Percentiles rank a stretch among this genome's conserved stretches.
Conservation (phyloP, 2,329 filamentous ascomycete genomes). For the Colletotrichum tropicicola region DNA sequence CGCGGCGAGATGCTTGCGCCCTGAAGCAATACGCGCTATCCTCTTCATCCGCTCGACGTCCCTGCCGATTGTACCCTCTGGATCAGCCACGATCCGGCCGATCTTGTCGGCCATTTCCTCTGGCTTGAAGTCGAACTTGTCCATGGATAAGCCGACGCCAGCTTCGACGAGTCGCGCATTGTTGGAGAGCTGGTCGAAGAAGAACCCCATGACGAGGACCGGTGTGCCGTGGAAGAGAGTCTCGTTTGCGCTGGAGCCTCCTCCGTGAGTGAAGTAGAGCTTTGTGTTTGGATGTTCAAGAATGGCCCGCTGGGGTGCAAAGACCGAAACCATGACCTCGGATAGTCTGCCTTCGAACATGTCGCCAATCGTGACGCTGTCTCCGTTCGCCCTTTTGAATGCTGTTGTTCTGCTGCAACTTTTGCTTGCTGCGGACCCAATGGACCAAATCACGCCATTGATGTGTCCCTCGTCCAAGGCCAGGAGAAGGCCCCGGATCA, state of each 20-base stretch:
- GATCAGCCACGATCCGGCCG: conserved; percentile 38
- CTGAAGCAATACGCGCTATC: conserved; percentile 46
- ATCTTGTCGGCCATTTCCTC: conserved; percentile 41
- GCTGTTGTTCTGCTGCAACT: neutral
- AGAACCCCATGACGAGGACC: conserved; percentile 46
- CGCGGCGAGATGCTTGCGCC: conserved; percentile 47
- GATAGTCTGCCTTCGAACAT: conserved; percentile 41
- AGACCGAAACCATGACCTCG: conserved; percentile 41
- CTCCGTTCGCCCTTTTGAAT: neutral
- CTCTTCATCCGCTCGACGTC: conserved; percentile 47
- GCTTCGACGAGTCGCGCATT: conserved; percentile 42
- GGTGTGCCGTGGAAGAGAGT: conserved; percentile 48
- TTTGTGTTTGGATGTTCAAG: conserved; percentile 42
- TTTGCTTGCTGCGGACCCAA: neutral
- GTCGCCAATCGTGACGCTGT: conserved; percentile 25
- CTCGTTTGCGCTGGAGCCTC: conserved; percentile 51
- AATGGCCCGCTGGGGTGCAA: conserved; percentile 51
- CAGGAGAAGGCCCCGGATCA: conserved; percentile 40
- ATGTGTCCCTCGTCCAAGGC: conserved; percentile 30
- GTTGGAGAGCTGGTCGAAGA: conserved; percentile 52
- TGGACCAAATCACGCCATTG: conserved; percentile 10
- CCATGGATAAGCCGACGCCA: conserved; percentile 44
- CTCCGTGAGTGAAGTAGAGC: conserved; percentile 52
- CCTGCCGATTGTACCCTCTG: conserved; percentile 38
- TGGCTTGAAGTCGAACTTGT: conserved; percentile 46